Evolutionary conservation across 163 green algal genomes (phyloP), one percentile per base, ranked within the genome.

Genomic region (Scenedesmus sp.): DNA sequence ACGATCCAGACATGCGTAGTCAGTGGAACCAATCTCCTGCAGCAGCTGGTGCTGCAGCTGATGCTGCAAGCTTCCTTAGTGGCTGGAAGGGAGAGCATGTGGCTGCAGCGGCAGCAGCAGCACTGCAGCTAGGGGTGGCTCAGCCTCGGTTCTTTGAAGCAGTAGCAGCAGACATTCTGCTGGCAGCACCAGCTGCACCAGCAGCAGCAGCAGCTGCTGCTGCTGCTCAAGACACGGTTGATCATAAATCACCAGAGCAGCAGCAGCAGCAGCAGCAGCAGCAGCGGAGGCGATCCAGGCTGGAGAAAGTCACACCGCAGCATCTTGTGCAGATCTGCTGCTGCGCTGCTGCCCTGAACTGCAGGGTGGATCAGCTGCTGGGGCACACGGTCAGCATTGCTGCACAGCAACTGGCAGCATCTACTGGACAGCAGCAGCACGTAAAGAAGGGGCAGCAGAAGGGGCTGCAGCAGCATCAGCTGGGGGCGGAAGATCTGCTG

Each of bases 11-110:
- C 77, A 56, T 84, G 34, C 34, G 77, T 34, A 60, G 34, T 23
- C 77, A 84, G 46, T 84, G 77, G 77, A 56, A 84, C 5, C 70
- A 79, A 23, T 79, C 34, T 10, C 3, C 52, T 52, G 67, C 83
- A 77, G 83, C 57, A 56, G 83, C 57, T n/a, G 83, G 18, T n/a
- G 83, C 57, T 34, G 62, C 84, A 62, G 84, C 12, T 60, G 83
- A 57, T 57, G 46, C 46, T 57, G 81, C 52, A 13, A 60, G 52
- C 12, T 87, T 91, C 56, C 87, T 87, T n/a, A 16, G 2, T 18
- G 76, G 56, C 13, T 91, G 87, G 87, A 91, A 91, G 60, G 76
- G 87, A 34, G 87, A 91, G 81, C 87, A 91, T 62, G 57, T 91
- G 34, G 87, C 87, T 1, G 59, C n/a, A 23, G 76, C 62, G 2